A percentile compares a stretch with the other conserved stretches of the same genome.
Conservation (phyloP, 257 asterid species). For the Echites panduratus region DNA sequence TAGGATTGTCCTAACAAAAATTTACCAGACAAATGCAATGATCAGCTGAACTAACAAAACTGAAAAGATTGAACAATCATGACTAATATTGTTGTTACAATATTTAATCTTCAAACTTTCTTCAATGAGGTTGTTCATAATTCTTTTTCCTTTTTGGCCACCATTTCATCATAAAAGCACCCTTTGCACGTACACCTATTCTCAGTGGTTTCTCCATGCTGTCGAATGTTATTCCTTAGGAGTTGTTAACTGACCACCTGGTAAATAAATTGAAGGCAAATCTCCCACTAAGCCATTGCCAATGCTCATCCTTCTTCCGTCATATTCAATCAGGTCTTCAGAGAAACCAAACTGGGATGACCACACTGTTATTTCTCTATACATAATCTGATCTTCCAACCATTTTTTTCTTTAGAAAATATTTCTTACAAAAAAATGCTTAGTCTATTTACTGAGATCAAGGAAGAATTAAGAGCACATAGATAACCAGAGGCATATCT, state of each 20-base stretch:
- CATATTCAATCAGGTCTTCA: constrained; percentile 10
- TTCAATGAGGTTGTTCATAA: too few species aligned
- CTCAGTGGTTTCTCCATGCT: constrained; percentile 36
- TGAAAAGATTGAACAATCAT: background rate
- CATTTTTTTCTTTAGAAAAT: background rate
- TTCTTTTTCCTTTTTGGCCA: too few species aligned
- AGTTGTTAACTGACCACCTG: constrained; percentile 37
- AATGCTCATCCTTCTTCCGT: constrained; percentile 1
- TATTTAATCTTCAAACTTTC: too few species aligned
- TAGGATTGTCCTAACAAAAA: too few species aligned
- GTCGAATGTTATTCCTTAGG: constrained; percentile 43
- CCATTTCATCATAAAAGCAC: constrained; percentile 26
- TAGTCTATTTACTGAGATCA: background rate
- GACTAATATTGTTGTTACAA: background rate
- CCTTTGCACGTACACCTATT: constrained; percentile 51
- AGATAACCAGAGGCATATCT: background rate
- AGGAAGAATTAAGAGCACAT: background rate
- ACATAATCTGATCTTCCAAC: constrained; percentile 4
- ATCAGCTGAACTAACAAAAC: too few species aligned
- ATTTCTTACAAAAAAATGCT: background rate
- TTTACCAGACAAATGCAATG: too few species aligned
- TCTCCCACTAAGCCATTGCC: constrained; percentile 14
- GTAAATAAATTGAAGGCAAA: constrained; percentile 48
- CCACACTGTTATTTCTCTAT: constrained; percentile 43
- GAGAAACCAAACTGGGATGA: constrained; percentile 38